Conservation (phyloP, 2,329 filamentous ascomycete genomes). For the Fusarium goolgardi region DNA sequence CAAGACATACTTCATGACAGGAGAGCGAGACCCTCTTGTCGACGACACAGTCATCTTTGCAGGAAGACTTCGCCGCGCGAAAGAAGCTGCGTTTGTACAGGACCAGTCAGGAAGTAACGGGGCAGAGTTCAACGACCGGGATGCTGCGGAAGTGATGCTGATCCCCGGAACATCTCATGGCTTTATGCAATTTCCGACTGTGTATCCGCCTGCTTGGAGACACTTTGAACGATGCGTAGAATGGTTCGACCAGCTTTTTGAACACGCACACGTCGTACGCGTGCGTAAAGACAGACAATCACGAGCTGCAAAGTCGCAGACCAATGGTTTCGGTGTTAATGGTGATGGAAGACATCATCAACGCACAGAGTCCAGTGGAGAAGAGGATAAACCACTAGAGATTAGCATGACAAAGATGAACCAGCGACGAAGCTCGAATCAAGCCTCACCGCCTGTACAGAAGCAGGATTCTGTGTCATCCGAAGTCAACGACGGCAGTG, state of each 20-base stretch:
- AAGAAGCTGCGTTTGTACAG: constrained; percentile 59
- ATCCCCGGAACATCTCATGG: constrained; percentile 93
- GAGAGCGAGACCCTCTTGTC: constrained; percentile 93
- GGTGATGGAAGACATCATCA: constrained; percentile 47
- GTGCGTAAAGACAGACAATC: constrained; percentile 41
- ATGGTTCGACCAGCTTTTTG: constrained; percentile 86
- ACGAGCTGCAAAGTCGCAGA: constrained; percentile 14
- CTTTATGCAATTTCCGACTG: constrained; percentile 88
- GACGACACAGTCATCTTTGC: constrained; percentile 98
- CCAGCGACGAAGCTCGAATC: constrained; percentile 50
- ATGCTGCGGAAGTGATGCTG: constrained; percentile 76
- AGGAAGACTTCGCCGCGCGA: constrained; percentile 85
- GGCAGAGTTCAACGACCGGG: constrained; percentile 56
- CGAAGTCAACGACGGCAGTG: constrained; percentile 25
- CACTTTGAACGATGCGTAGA: constrained; percentile 81
- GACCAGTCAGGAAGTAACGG: constrained; percentile 29
- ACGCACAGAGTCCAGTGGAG: constrained; percentile 72
- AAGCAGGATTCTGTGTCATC: constrained; percentile 19
- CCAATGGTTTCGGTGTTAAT: constrained; percentile 34
- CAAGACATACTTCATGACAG: constrained; percentile 93
- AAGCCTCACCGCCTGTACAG: constrained; percentile 21
- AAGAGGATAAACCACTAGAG: constrained; percentile 85
- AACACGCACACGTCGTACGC: constrained; percentile 59
- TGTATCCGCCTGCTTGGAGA: constrained; percentile 92
- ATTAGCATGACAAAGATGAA: constrained; percentile 73